phyloP scores from a whole-genome alignment of 768 basidiomycete species.

The Tulasnella sp. region DNA sequence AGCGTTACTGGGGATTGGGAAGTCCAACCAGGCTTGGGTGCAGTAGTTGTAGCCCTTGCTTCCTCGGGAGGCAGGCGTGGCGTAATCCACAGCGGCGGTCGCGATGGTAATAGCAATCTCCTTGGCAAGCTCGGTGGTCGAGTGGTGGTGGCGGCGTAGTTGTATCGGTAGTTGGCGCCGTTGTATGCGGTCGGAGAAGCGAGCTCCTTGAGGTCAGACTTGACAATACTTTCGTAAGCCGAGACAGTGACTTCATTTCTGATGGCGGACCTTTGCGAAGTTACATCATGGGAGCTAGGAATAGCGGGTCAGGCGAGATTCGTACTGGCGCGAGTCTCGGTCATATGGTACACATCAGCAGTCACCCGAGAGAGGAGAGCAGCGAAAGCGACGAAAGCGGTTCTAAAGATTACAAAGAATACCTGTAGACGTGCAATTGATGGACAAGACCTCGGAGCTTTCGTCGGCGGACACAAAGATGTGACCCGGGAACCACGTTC shows the following conservation, averaged over 20 bases:
- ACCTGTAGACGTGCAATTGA: slow-evolving; percentile 75
- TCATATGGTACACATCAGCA: slow-evolving; percentile 42
- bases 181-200: slow-evolving; percentile 26
- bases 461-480: slow-evolving; percentile 78
- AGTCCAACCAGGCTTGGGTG: slow-evolving; percentile 39
- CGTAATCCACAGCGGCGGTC: slow-evolving; percentile 2
- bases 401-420: too few species aligned
- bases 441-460: slow-evolving; percentile 73
- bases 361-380: slow-evolving; percentile 47
- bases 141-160: background rate
- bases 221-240: slow-evolving; percentile 40
- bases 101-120: slow-evolving; percentile 3
- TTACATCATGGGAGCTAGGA: background rate
- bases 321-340: background rate
- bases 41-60: slow-evolving; percentile 52
- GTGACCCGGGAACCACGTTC: slow-evolving; percentile 79
- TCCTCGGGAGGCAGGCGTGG: slow-evolving; percentile 19
- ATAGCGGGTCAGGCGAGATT: background rate
- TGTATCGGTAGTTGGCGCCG: background rate
- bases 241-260: slow-evolving; percentile 37
- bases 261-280: slow-evolving; percentile 19
- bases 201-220: slow-evolving; percentile 36
- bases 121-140: background rate
- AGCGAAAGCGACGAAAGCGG: slow-evolving; percentile 47
- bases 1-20: slow-evolving; percentile 1